phyloP scores from a whole-genome alignment of 78 protist species.

The Isochrysis galbana region DNA sequence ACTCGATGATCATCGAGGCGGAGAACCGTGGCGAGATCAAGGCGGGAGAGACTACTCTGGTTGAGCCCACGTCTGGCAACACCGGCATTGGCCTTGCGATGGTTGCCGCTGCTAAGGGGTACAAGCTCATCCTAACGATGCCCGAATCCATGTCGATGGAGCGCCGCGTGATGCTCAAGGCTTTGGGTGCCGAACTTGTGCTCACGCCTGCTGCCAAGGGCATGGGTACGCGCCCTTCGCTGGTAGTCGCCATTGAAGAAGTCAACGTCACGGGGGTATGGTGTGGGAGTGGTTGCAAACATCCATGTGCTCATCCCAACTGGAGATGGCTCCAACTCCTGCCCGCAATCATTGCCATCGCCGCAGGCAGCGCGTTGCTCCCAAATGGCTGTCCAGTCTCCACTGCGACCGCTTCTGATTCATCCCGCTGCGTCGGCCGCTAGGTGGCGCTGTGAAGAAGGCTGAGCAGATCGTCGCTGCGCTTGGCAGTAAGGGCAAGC shows the following conservation, averaged over 20 bases:
- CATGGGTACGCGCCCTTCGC: too few species aligned
- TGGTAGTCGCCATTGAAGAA: too few species aligned
- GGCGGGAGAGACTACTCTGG: conserved; percentile 71
- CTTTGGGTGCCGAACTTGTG: conserved; percentile 29
- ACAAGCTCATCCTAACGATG: conserved; percentile 42
- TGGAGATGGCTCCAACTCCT: too few species aligned
- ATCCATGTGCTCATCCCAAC: too few species aligned
- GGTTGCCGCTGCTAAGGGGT: conserved; percentile 42
- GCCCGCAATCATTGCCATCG: too few species aligned
- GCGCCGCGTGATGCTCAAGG: conserved; percentile 35
- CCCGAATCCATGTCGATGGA: conserved; percentile 57
- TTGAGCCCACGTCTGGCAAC: conserved; percentile 63
- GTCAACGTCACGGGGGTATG: too few species aligned
- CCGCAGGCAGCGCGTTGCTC: neutral
- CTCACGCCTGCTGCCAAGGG: conserved; percentile 53
- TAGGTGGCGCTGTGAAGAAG: neutral
- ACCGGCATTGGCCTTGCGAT: conserved; percentile 56
- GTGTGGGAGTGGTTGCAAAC: too few species aligned
- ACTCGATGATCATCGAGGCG: conserved; percentile 50
- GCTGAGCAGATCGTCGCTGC: conserved; percentile 16
- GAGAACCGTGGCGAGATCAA: conserved; percentile 76
- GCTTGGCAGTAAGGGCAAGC: neutral
- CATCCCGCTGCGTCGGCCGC: too few species aligned
- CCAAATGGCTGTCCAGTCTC: neutral
- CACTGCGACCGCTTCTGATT: neutral